A percentile compares a stretch with the other conserved stretches of the same genome.
phyloP scores from a whole-genome alignment of 805 yeast genomes.

The Spathaspora girioi region DNA sequence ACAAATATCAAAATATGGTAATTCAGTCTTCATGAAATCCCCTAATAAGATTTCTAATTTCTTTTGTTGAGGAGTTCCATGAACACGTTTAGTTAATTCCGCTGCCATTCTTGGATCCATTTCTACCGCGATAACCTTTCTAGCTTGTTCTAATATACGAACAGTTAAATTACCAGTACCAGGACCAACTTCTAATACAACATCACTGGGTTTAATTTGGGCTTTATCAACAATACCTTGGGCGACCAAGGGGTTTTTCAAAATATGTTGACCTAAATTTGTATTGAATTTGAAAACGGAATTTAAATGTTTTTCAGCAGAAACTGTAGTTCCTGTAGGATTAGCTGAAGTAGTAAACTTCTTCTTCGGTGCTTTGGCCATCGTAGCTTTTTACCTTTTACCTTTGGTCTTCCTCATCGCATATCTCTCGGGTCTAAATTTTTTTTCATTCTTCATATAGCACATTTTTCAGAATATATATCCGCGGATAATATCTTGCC shows the following conservation, averaged over 20 bases:
- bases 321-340: constrained; percentile 54
- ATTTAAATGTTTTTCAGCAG: constrained; percentile 67
- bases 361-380: constrained; percentile 67
- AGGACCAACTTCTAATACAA: constrained; percentile 95
- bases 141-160: constrained; percentile 84
- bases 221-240: constrained; percentile 99
- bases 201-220: constrained; percentile 84
- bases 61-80: constrained; percentile 91
- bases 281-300: constrained; percentile 96
- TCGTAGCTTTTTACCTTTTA: no score
- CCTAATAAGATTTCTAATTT: constrained; percentile 90
- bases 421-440: neutral
- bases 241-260: constrained; percentile 94
- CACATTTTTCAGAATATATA: no score
- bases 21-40: constrained; percentile 91
- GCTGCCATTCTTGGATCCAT: constrained; percentile 99
- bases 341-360: constrained; percentile 47
- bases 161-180: constrained; percentile 98
- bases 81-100: constrained; percentile 94
- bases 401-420: neutral
- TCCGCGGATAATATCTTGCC: no score
- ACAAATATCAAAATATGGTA: constrained; percentile 94
- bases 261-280: constrained; percentile 92
- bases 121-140: constrained; percentile 93
- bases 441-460: neutral